Conservation (phyloP, 495 filamentous ascomycete species). For the Daldinia decipiens region DNA sequence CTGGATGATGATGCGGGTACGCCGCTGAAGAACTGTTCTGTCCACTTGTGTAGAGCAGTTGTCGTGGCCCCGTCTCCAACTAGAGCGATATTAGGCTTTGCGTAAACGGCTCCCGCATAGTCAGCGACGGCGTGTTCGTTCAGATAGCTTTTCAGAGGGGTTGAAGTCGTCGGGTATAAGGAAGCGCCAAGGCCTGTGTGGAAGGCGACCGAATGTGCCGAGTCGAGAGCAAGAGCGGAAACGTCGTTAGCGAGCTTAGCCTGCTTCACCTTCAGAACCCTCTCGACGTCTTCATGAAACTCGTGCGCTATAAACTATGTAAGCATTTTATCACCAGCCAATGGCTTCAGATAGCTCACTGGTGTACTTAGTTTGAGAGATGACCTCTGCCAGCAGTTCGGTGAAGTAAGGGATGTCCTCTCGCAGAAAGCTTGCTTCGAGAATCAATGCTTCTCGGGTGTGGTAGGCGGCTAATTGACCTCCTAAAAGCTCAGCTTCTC, state of each 20-base stretch:
- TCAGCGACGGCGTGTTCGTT: conserved; percentile 72
- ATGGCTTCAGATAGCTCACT: conserved; percentile 64
- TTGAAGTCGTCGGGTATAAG: conserved; percentile 73
- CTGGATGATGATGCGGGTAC: conserved; percentile 54
- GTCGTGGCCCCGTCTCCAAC: conserved; percentile 87
- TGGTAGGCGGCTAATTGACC: conserved; percentile 85
- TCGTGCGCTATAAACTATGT: conserved; percentile 72
- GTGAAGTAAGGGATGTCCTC: conserved; percentile 97
- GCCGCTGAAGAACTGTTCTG: conserved; percentile 83
- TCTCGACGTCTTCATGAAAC: conserved; percentile 84
- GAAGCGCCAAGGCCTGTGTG: conserved; percentile 88
- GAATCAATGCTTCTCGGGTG: conserved; percentile 89
- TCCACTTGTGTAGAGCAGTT: conserved; percentile 85
- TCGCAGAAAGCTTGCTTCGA: conserved; percentile 92
- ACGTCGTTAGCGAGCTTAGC: conserved; percentile 71
- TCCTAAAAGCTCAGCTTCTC: conserved; percentile 94
- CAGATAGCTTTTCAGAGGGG: conserved; percentile 80
- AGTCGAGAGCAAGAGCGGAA: conserved; percentile 79
- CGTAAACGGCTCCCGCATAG: conserved; percentile 80
- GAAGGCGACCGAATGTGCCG: conserved; percentile 89
- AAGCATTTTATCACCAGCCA: conserved; percentile 38
- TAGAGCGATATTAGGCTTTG: conserved; percentile 88
- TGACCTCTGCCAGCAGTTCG: conserved; percentile 92
- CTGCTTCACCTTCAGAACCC: conserved; percentile 76
- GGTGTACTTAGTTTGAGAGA: conserved; percentile 84